Evolutionary conservation across 257 asterid genomes (phyloP).

Genomic region (Solanum sejunctum): DNA sequence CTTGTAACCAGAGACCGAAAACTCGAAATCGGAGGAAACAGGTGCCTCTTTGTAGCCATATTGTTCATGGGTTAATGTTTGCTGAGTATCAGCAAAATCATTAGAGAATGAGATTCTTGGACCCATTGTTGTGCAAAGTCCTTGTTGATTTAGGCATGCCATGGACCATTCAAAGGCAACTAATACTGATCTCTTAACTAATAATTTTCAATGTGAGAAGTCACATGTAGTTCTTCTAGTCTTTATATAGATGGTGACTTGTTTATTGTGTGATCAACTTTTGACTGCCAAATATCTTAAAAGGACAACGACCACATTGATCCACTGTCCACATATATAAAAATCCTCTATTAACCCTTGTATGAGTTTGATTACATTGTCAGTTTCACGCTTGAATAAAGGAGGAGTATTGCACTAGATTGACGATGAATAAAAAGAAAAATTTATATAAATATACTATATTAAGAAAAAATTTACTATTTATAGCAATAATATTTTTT

Average conservation of each 20-base stretch:
- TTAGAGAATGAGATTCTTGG: constrained; percentile 92
- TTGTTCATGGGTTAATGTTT: constrained; percentile 32
- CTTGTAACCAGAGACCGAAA: constrained; percentile 32
- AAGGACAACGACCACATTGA: background rate
- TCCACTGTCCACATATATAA: background rate
- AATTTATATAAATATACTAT: too few relatives aligned
- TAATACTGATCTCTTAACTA: background rate
- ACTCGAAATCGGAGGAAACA: constrained; percentile 67
- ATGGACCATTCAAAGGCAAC: constrained; percentile 11
- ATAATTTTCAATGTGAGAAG: background rate
- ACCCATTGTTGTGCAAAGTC: constrained; percentile 25
- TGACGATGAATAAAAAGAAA: background rate
- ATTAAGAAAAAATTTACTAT: too few relatives aligned
- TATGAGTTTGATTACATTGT: background rate
- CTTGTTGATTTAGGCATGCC: constrained; percentile 76
- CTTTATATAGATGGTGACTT: constrained; percentile 1
- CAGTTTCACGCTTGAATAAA: background rate
- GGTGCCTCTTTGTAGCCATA: constrained; percentile 70
- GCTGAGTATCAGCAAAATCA: constrained; percentile 57
- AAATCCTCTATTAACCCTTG: background rate
- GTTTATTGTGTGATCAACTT: background rate
- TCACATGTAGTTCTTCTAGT: background rate
- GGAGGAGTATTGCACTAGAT: too few relatives aligned
- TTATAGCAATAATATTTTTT: too few relatives aligned
- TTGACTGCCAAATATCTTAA: background rate